These are phyloP conservation scores for Beta corolliflora DNA, from an alignment of 179 eudicot species.

Conservation along the genomic window DNA sequence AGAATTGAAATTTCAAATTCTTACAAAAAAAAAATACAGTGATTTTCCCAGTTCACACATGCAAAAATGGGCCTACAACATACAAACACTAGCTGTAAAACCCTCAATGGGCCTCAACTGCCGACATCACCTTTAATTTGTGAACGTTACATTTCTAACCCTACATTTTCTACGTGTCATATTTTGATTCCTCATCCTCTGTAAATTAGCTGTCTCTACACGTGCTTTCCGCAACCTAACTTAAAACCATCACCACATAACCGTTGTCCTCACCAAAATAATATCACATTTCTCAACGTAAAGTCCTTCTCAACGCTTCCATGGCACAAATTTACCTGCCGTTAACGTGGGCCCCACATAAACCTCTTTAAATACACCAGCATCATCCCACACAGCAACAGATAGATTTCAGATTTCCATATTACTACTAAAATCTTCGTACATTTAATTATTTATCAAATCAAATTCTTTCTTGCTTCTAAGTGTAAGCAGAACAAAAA, in stretches of 20 bases:
- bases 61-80: constrained; percentile 13
- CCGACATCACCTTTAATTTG: constrained; percentile 11
- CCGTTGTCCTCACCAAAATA: neutral
- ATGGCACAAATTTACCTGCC: neutral
- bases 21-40: neutral
- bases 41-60: neutral
- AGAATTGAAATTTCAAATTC: neutral
- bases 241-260: neutral
- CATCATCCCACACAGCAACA: neutral
- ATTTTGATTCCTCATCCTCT: neutral
- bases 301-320: neutral
- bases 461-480: too few relatives aligned
- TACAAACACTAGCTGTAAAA: constrained; percentile 3
- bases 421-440: too few relatives aligned
- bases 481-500: neutral
- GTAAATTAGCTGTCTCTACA: constrained; percentile 13
- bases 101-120: neutral
- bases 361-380: constrained; percentile 1
- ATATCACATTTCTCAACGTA: neutral
- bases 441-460: too few relatives aligned
- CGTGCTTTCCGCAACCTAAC: neutral
- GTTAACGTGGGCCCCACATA: constrained; percentile 3
- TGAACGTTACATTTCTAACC: constrained; percentile 10
- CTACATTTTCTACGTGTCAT: neutral
- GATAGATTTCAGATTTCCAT: too few relatives aligned